phyloP scores from a whole-genome alignment of 495 filamentous ascomycete species.

The Cercophora scortea region DNA sequence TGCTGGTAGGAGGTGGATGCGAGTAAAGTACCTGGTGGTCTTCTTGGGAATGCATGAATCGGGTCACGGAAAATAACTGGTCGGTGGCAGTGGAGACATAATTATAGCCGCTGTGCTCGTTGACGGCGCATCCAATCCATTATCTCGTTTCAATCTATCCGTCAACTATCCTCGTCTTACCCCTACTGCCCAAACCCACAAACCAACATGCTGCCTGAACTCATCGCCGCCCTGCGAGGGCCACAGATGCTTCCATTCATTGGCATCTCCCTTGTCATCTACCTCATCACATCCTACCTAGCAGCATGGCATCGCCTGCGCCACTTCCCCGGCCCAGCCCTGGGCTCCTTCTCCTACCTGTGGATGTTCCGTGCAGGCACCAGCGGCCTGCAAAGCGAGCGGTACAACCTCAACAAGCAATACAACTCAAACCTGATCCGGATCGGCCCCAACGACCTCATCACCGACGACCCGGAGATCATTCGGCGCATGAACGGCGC shows the following conservation, averaged over 20 bases:
- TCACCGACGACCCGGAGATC: slow-evolving; percentile 29
- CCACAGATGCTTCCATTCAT: neutral
- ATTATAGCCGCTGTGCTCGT: no score
- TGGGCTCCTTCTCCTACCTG: slow-evolving; percentile 25
- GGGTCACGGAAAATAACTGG: no score
- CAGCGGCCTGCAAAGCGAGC: neutral
- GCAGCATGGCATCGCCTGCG: slow-evolving; percentile 16
- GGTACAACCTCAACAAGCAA: neutral
- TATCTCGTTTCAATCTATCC: no score
- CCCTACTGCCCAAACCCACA: no score
- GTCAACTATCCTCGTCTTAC: no score
- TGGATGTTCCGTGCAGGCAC: slow-evolving; percentile 9
- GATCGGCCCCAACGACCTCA: slow-evolving; percentile 44
- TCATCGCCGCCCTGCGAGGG: no score
- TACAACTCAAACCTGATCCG: slow-evolving; percentile 38
- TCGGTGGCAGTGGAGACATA: no score
- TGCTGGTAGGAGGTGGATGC: no score
- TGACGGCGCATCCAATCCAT: no score
- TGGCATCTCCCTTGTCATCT: neutral
- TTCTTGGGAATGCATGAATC: no score
- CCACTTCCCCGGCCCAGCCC: slow-evolving; percentile 18
- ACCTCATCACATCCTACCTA: slow-evolving; percentile 7
- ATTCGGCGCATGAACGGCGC: slow-evolving; percentile 25
- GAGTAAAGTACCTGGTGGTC: no score
- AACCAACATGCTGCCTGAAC: no score